Evolutionary conservation across 495 filamentous ascomycete species (phyloP), one percentile per base, ranked within the genome.

Genomic region (Aspergillus bridgeri): DNA sequence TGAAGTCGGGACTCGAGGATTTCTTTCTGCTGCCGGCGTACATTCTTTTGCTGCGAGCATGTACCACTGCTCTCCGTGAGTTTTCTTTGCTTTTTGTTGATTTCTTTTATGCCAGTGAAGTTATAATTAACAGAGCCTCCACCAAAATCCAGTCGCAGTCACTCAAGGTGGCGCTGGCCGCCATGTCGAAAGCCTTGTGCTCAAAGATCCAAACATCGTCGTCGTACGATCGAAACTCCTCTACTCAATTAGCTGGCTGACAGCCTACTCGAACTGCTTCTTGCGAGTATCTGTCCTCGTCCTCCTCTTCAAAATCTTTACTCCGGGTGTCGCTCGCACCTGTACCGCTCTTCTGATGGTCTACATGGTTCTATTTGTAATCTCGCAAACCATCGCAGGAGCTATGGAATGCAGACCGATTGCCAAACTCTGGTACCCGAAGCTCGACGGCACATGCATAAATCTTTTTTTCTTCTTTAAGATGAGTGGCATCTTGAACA

Each of bases 391-490:
- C 2, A 33, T 33, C 29, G 19, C 22, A 7, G 29, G 4, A 33
- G 4, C 21, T 6, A 25, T 27, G 48, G 48, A 50, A 50, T 50
- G 48, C 22, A 21, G 48, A n/a, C 48, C 48, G 48, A 17, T 50
- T 2, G 48, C 48, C 13, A 25, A 50, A 23, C 29, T 50, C 22
- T 50, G 48, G 48, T 15, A 50, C 21, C 48, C 23, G 5, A 50
- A 19, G 6, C 21, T 27, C 6, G 48, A 27, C 3, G 48, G 48
- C 15, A 20, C 23, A n/a, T 50, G 48, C 18, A 15, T 50, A 3
- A 18, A 50, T n/a, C 20, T 25, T 2, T 50, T 50, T 11, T 22
- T 50, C 22, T 50, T 50, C 48, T 50, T 25, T 22, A 18, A 27
- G 21, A 50, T 50, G 48, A 25, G 15, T 3, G 48, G 48, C 22